Evolutionary conservation across 805 yeast genomes (phyloP), one percentile per base, ranked within the genome.

Genomic region (Yarrowia divulgata): DNA sequence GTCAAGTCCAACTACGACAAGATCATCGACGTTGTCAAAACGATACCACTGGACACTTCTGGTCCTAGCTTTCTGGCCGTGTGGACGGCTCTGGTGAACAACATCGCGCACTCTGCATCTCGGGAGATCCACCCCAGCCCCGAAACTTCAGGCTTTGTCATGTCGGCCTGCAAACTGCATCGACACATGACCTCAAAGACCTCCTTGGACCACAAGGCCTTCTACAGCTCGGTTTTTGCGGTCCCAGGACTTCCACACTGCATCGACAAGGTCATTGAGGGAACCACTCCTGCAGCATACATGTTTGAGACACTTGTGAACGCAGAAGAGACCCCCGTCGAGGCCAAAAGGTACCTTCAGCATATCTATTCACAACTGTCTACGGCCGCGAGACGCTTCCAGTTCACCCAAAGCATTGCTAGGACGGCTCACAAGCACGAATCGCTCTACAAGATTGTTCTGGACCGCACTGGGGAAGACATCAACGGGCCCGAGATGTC

Each of bases 331-430:
- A 45, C 14, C 19, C 23, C 18, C 34, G 3, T 10, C 12, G 49
- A 42, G 29, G 66, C 66, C 14, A 10, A 32, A 9, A 60, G 34
- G 34, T 45, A 13, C 42, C 40, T 60, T 19, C 42, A 32, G 18
- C 12, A 23, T 39, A 8, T 60, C 32, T 60, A 60, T 10, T n/a
- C 29, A 2, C 50, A 60, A 8, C 42, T 60, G 9, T 16, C 52
- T 4, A 34, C 52, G 2, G 52, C 52, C 3, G 46, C 50, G 9
- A 32, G 52, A 60, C 66, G 66, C 6, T 19, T 43, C 39, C 66
- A 43, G 37, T 60, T 60, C 66, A 34, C 66, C 8, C 66, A 60
- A 35, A 43, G 66, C 19, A 34, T 60, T 8, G 66, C 66, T n/a
- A 10, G 12, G 16, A 14, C 34, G 6, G 18, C 42, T 12, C 50